Percentiles rank a stretch among this genome's conserved stretches.
Conservation (phyloP, 768 basidiomycete genomes). For the Mrakia hoshinonis region DNA sequence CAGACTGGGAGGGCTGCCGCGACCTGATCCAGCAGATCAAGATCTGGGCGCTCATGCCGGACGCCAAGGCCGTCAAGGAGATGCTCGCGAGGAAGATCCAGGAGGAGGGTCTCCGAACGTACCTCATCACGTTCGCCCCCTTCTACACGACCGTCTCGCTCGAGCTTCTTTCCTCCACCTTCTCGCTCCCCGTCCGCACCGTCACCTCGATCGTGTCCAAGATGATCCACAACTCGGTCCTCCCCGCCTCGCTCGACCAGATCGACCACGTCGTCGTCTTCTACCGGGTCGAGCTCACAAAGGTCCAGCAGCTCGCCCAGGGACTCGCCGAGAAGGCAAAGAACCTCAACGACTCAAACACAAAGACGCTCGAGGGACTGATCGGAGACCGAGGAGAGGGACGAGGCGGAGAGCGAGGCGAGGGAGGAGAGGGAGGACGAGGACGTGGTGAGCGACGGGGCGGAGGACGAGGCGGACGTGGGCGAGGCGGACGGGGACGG, state of each 20-base stretch:
- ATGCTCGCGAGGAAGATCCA: conserved; percentile 95
- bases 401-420: conserved; percentile 52
- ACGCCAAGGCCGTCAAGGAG: conserved; percentile 74
- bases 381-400: conserved; percentile 48
- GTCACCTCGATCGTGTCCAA: conserved; percentile 89
- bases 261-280: conserved; percentile 83
- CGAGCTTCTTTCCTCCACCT: conserved; percentile 73
- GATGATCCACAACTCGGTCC: conserved; percentile 98
- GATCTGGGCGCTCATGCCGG: conserved; percentile 95
- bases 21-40: conserved; percentile 93
- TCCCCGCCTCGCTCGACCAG: conserved; percentile 81
- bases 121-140: conserved; percentile 94
- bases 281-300: conserved; percentile 80
- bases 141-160: conserved; percentile 88
- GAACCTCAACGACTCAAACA: conserved; percentile 1
- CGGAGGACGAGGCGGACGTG: conserved; percentile 35
- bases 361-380: conserved; percentile 60
- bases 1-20: conserved; percentile 92
- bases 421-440: conserved; percentile 57
- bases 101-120: conserved; percentile 92
- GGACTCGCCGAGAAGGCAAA: conserved; percentile 66
- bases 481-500: conserved; percentile 23
- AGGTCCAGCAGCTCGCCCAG: conserved; percentile 81
- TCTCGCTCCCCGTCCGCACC: conserved; percentile 66
- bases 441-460: conserved; percentile 30